Evolutionary conservation across 805 yeast genomes (phyloP).

Genomic region (Yamadazyma insecticola): DNA sequence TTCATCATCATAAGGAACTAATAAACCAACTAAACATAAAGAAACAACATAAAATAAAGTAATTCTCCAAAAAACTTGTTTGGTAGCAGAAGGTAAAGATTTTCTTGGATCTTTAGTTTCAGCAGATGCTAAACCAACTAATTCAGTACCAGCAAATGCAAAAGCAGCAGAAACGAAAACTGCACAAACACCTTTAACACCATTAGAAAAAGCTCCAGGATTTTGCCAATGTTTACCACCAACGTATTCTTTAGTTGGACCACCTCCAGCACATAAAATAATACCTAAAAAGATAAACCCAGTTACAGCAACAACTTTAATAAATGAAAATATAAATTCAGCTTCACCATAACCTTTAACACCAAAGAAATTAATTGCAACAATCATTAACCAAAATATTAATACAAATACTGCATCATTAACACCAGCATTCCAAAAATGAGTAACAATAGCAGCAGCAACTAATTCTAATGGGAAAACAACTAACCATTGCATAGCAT

Average conservation of each 20-base stretch:
- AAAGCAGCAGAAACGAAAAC: conserved; percentile 40
- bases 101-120: conserved; percentile 35
- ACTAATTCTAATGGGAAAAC: conserved; percentile 57
- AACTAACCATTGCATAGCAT: conserved; percentile 51
- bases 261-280: conserved; percentile 41
- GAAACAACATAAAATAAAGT: conserved; percentile 40
- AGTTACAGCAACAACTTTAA: conserved; percentile 59
- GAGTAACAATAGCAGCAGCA: conserved; percentile 54
- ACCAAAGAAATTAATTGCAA: conserved; percentile 44
- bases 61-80: conserved; percentile 41
- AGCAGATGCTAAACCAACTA: conserved; percentile 37
- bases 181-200: conserved; percentile 38
- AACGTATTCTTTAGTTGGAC: conserved; percentile 43
- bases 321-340: conserved; percentile 59
- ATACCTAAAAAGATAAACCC: conserved; percentile 54
- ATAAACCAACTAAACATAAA: conserved; percentile 44
- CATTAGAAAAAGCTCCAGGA: conserved; percentile 53
- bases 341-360: conserved; percentile 60
- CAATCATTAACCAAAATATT: conserved; percentile 46
- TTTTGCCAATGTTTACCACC: conserved; percentile 49
- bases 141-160: conserved; percentile 38
- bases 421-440: conserved; percentile 49
- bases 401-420: conserved; percentile 62
- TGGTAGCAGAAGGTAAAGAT: conserved; percentile 36
- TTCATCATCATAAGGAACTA: conserved; percentile 45